Evolutionary conservation across 2,329 filamentous ascomycete genomes (phyloP).

Genomic region (Sarocladium brachiariae): DNA sequence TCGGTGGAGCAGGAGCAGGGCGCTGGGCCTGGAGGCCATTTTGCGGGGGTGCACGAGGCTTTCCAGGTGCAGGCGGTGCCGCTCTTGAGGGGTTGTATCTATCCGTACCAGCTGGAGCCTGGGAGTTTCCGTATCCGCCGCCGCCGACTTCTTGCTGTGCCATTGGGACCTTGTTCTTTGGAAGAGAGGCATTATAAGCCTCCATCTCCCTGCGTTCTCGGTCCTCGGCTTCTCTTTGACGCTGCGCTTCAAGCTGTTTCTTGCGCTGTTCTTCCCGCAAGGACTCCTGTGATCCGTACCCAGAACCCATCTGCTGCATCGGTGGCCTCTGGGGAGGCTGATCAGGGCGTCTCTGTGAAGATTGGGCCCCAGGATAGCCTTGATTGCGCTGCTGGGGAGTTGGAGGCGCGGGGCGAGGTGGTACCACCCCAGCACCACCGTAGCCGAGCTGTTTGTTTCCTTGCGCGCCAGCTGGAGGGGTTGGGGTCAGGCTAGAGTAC

Average conservation of each 20-base stretch:
- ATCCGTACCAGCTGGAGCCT: constrained; percentile 33
- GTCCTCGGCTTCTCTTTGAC: constrained; percentile 53
- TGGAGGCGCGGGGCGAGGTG: constrained; percentile 58
- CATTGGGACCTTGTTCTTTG: constrained; percentile 70
- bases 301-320: constrained; percentile 46
- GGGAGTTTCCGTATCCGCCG: constrained; percentile 48
- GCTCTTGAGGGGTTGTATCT: constrained; percentile 83
- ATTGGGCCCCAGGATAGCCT: constrained; percentile 30
- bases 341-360: constrained; percentile 27
- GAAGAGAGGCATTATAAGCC: constrained; percentile 83
- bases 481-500: constrained; percentile 62
- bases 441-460: constrained; percentile 55
- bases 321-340: constrained; percentile 51
- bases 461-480: constrained; percentile 50
- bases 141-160: constrained; percentile 87
- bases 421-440: constrained; percentile 53
- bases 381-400: constrained; percentile 33
- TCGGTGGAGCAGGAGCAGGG: constrained; percentile 67
- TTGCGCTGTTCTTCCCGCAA: constrained; percentile 52
- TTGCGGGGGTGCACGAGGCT: constrained; percentile 48
- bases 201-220: constrained; percentile 70
- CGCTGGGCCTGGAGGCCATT: constrained; percentile 62
- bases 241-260: constrained; percentile 55
- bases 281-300: constrained; percentile 43
- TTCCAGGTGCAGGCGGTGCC: constrained; percentile 68